Conservation (phyloP, 2,329 filamentous ascomycete genomes). For the Monilinia polystroma region DNA sequence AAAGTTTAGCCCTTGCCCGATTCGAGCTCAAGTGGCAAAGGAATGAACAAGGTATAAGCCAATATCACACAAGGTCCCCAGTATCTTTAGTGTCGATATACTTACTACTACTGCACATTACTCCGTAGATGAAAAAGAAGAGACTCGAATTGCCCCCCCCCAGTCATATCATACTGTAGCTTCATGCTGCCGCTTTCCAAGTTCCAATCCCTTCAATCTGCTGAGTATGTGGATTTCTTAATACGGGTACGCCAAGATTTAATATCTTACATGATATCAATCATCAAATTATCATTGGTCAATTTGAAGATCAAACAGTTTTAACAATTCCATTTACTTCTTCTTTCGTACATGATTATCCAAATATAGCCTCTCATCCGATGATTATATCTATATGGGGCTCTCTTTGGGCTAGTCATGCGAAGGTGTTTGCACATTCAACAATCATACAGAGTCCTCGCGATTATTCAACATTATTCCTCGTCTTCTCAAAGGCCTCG, state of each 20-base stretch:
- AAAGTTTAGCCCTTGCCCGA: neutral
- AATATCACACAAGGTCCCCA: neutral
- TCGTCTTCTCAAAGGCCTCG: neutral
- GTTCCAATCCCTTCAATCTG: neutral
- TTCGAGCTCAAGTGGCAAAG: neutral
- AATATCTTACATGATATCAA: neutral
- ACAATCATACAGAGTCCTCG: neutral
- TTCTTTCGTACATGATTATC: conserved; percentile 12
- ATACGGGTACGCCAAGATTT: neutral
- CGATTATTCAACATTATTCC: conserved; percentile 1
- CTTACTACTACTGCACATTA: too few species aligned
- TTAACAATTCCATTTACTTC: conserved; percentile 1
- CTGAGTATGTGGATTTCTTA: conserved; percentile 7
- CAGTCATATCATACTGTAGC: neutral
- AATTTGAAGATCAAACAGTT: neutral
- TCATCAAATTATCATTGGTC: neutral
- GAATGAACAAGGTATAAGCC: neutral
- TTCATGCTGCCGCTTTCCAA: conserved; percentile 1
- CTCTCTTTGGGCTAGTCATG: conserved; percentile 1
- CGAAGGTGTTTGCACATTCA: conserved; percentile 7
- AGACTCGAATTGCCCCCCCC: neutral
- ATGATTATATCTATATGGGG: neutral
- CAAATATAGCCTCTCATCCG: conserved; percentile 6
- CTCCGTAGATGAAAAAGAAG: neutral
- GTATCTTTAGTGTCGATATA: neutral